A percentile compares a stretch with the other conserved stretches of the same genome.
phyloP scores from a whole-genome alignment of 108 stramenopile species.

The Cyclotella baltica region DNA sequence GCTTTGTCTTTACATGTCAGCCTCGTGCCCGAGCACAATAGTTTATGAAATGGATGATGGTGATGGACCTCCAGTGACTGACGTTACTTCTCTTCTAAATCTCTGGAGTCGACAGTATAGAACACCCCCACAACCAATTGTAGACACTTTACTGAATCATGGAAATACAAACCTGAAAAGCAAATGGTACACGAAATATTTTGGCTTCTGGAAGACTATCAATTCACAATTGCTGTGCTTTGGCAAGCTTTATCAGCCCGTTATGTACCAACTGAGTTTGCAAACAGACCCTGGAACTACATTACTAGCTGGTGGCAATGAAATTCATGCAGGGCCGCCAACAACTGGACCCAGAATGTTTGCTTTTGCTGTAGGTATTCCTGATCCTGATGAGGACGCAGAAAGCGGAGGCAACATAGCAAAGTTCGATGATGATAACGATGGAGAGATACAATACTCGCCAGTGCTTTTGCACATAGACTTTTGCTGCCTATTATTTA shows the following conservation, averaged over 20 bases:
- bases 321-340: slow-evolving; percentile 78
- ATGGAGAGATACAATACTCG: slow-evolving; percentile 75
- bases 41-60: slow-evolving; percentile 58
- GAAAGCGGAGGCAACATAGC: too few species aligned
- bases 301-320: slow-evolving; percentile 72
- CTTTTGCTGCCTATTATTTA: slow-evolving; percentile 66
- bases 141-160: slow-evolving; percentile 27
- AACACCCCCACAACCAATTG: slow-evolving; percentile 27
- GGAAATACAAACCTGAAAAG: slow-evolving; percentile 22
- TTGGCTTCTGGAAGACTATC: slow-evolving; percentile 52
- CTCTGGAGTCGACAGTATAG: slow-evolving; percentile 28
- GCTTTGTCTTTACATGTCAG: slow-evolving; percentile 71
- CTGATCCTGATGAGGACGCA: slow-evolving; percentile 31
- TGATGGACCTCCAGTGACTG: slow-evolving; percentile 37
- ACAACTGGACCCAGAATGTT: slow-evolving; percentile 65
- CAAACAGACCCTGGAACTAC: slow-evolving; percentile 57
- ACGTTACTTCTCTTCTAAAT: slow-evolving; percentile 27
- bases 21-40: slow-evolving; percentile 64
- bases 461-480: slow-evolving; percentile 75
- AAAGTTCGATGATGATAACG: slow-evolving; percentile 46
- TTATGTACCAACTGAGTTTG: slow-evolving; percentile 32
- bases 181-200: slow-evolving; percentile 50
- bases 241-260: slow-evolving; percentile 71
- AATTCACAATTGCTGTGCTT: slow-evolving; percentile 55
- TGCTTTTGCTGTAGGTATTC: slow-evolving; percentile 76